Conservation (phyloP, 108 stramenopile species). For the Nannochloropsis gaditana region DNA sequence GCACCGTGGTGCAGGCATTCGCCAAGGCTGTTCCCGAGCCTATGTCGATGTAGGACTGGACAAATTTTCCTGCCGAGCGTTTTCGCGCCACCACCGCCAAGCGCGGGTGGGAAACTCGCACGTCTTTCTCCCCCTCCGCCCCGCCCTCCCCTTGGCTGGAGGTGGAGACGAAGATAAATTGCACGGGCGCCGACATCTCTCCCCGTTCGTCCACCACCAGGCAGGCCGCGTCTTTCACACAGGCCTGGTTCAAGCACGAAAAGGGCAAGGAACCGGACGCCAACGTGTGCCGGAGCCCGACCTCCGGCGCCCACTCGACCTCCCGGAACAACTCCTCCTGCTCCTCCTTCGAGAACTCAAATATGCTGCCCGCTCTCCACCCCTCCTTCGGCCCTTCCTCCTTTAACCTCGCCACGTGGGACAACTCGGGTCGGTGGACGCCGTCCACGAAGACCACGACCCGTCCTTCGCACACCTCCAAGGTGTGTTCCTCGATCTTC, state of each 20-base stretch:
- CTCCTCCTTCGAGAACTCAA: constrained; percentile 6
- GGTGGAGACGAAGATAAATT: background rate
- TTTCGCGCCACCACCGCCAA: background rate
- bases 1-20: background rate
- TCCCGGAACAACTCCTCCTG: background rate
- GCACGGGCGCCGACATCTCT: background rate
- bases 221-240: background rate
- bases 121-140: constrained; percentile 1
- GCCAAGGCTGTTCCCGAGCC: background rate
- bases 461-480: constrained; percentile 2
- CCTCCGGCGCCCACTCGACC: background rate
- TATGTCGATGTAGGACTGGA: background rate
- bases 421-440: background rate
- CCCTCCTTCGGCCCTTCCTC: background rate
- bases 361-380: constrained; percentile 2
- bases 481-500: constrained; percentile 1
- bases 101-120: background rate
- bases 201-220: constrained; percentile 7
- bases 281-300: background rate
- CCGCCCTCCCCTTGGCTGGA: background rate
- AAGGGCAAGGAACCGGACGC: background rate
- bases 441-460: background rate
- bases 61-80: background rate
- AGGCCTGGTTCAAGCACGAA: background rate
- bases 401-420: background rate